These are phyloP conservation scores for Xerocomus potaroensis DNA, from an alignment of 768 basidiomycete species.

Conservation along the genomic window DNA sequence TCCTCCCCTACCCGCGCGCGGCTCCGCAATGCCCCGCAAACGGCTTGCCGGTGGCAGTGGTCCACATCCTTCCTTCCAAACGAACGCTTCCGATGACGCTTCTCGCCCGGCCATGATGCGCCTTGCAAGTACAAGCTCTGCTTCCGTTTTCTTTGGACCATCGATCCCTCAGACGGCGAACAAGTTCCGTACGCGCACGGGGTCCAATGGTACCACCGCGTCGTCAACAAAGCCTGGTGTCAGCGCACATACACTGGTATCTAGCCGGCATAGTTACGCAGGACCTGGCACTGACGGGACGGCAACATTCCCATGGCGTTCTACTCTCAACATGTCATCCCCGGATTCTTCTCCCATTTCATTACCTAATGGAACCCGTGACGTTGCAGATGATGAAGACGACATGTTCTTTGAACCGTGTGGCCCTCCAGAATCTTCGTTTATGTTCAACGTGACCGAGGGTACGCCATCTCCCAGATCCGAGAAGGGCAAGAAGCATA, in stretches of 20 bases:
- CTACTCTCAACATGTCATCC: slow-evolving; percentile 37
- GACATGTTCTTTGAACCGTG: slow-evolving; percentile 51
- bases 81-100: slow-evolving; percentile 14
- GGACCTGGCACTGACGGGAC: slow-evolving; percentile 39
- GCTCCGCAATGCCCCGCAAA: slow-evolving; percentile 53
- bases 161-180: slow-evolving; percentile 29
- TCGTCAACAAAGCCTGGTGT: slow-evolving; percentile 4
- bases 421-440: slow-evolving; percentile 46
- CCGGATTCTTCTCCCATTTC: slow-evolving; percentile 48
- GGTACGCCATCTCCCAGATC: slow-evolving; percentile 55
- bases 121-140: slow-evolving; percentile 49
- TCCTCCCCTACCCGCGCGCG: slow-evolving; percentile 46
- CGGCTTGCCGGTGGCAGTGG: slow-evolving; percentile 42
- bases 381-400: slow-evolving; percentile 41
- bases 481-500: slow-evolving; percentile 26
- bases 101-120: slow-evolving; percentile 44
- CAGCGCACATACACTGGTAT: slow-evolving; percentile 27
- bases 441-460: slow-evolving; percentile 51
- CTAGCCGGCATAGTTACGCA: slow-evolving; percentile 64
- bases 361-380: slow-evolving; percentile 27
- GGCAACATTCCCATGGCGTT: slow-evolving; percentile 34
- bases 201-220: slow-evolving; percentile 15
- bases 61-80: slow-evolving; percentile 31
- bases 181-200: slow-evolving; percentile 23
- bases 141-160: slow-evolving; percentile 64